Evolutionary conservation across 768 basidiomycete genomes (phyloP), one percentile per base, ranked within the genome.

Genomic region (Strobilomyces dryophilus): DNA sequence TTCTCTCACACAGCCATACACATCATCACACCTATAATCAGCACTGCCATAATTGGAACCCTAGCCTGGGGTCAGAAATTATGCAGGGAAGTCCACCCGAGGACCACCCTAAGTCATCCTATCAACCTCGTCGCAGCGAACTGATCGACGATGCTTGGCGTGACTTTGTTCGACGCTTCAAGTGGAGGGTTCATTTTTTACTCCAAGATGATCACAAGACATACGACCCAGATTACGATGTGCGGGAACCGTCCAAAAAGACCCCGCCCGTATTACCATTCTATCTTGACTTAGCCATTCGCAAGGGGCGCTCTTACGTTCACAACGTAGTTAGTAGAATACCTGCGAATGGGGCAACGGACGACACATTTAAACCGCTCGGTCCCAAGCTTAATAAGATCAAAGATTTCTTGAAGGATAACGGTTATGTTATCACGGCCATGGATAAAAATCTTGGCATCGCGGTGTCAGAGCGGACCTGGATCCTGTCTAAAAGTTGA

Each of bases 151-250:
- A 11, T 1, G 58, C 58, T 1, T 60, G 53, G 52, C 12, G 9
- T 0, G 58, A 60, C n/a, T 45, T 45, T 14, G 43, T n/a, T 1
- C 6, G 43, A 2, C 43, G 43, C 2, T 31, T 45, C n/a, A 6
- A 52, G 0, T 59, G 58, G 58, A 5, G 39, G 2, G 6, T 54
- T 0, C 29, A 46, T 0, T 59, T 59, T 8, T 0, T 15, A 0
- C n/a, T 59, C 29, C 35, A 49, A 7, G 47, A n/a, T 0, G 8
- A 32, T 5, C 3, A 47, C 1, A 9, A 4, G 0, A 20, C 32
- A 7, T 60, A 60, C 14, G 59, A 60, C 31, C 50, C 55, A 0
- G 59, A 60, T 5, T 60, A 57, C 4, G 59, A 60, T 11, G 59
- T 60, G 26, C 0, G 41, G 0, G 6, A 8, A 2, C 45, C 42